These are phyloP conservation scores for Fennellomyces sp. DNA, from an alignment of 371 early-diverging fungal genomes.

Conservation along the genomic window DNA sequence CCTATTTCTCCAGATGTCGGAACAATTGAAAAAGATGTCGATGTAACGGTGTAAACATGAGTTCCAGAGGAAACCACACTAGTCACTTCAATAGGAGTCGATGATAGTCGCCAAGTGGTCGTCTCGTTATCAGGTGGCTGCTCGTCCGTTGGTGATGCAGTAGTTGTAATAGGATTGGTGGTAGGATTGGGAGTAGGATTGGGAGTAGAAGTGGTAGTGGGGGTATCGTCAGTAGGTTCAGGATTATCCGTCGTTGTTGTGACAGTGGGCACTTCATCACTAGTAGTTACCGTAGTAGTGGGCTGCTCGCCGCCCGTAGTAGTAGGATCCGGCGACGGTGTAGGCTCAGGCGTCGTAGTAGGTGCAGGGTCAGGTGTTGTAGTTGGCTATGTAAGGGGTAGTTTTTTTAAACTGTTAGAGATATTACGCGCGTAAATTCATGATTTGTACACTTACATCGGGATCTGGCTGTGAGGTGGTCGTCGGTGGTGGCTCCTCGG, in stretches of 20 bases:
- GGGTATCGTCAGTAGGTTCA: not conserved
- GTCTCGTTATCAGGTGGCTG: too few relatives aligned
- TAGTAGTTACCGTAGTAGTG: conserved; percentile 6
- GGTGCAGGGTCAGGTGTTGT: not conserved
- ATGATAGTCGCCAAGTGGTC: not conserved
- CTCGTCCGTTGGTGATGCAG: not conserved
- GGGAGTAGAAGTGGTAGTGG: not conserved
- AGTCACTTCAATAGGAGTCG: conserved; percentile 2
- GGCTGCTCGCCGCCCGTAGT: not conserved
- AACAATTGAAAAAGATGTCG: conserved; percentile 6
- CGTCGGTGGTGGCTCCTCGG: not conserved
- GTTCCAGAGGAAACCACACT: conserved; percentile 2
- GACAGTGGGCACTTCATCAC: not conserved
- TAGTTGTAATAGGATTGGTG: not conserved
- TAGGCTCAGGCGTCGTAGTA: too few relatives aligned
- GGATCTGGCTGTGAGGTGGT: too few relatives aligned
- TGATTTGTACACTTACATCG: too few relatives aligned
- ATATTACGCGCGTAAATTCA: too few relatives aligned
- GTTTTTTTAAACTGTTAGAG: too few relatives aligned
- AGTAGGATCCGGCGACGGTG: not conserved
- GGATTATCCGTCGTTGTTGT: conserved; percentile 2
- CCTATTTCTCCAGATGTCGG: not conserved
- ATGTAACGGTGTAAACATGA: conserved; percentile 11
- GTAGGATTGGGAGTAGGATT: not conserved
- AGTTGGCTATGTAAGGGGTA: too few relatives aligned